Evolutionary conservation across 345 rosid genomes (phyloP), one percentile per base, ranked within the genome.

Genomic region (Rhizophora apiculata): DNA sequence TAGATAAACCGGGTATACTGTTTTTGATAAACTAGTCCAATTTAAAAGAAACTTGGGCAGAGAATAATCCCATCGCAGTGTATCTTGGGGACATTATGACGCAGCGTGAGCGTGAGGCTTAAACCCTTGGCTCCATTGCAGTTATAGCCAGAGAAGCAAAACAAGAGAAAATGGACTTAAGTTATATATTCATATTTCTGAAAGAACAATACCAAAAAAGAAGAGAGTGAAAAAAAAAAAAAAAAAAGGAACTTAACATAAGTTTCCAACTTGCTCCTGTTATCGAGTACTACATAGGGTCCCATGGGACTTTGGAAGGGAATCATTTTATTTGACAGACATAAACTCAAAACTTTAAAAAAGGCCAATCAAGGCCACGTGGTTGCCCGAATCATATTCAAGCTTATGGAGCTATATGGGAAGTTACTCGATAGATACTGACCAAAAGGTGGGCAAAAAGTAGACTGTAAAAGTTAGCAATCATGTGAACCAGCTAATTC

Each of bases 401-500:
- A 57, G 18, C 56, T 18, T 57, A 58, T 46, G 64, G 64, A 65
- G 58, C 36, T 64, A 22, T 64, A 22, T 70, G 26, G 29, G 13
- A 21, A 31, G 20, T 56, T 29, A 56, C 31, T 54, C 34, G 62
- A 59, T 57, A 22, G 76, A 72, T 30, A 43, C 70, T 73, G 70
- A 73, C 65, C 52, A 52, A 70, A 36, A 62, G 10, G n/a, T 3
- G 16, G 20, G 21, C 34, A 61, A 10, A 39, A 39, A 32, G 39
- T 61, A 36, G 24, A 61, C 64, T 34, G 48, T 36, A 36, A 60
- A 60, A 67, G 67, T 34, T 48, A 36, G 62, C 29, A 73, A 73
- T 73, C 24, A 73, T 73, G 48, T 60, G 30, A 60, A 29, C 32
- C 32, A 65, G 59, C 69, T 71, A 8, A 72, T 32, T 54, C 20